Conservation (phyloP, 2,329 filamentous ascomycete species). For the Monosporascus ibericus region DNA sequence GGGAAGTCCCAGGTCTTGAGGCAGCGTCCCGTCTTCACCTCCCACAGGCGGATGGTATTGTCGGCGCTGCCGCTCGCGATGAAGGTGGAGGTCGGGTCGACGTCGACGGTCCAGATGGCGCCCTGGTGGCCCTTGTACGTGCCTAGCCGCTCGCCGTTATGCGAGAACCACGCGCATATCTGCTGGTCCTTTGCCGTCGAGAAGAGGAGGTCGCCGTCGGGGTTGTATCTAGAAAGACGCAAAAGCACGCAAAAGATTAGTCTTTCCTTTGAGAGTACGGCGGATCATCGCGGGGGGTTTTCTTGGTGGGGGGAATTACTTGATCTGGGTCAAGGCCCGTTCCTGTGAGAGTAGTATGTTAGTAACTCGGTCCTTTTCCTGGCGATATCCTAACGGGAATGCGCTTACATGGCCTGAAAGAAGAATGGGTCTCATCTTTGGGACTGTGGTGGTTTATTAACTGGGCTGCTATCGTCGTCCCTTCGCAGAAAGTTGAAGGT, state of each 20-base stretch:
- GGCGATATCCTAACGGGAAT: neutral
- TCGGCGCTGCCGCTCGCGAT: conserved; percentile 94
- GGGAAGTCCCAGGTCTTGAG: conserved; percentile 98
- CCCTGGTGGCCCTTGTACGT: conserved; percentile 96
- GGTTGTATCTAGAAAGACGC: conserved; percentile 61
- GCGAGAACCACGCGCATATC: conserved; percentile 93
- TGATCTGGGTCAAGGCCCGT: conserved; percentile 91
- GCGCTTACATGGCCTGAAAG: conserved; percentile 75
- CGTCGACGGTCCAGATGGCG: conserved; percentile 97
- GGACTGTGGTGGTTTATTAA: conserved; percentile 17
- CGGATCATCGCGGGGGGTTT: conserved; percentile 3
- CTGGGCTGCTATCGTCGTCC: conserved; percentile 5
- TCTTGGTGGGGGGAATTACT: conserved; percentile 42
- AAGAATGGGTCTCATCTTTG: conserved; percentile 91
- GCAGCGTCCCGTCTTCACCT: conserved; percentile 84
- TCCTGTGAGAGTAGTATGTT: conserved; percentile 46
- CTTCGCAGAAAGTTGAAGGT: neutral
- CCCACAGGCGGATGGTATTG: conserved; percentile 97
- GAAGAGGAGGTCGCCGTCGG: conserved; percentile 95
- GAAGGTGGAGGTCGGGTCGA: conserved; percentile 85
- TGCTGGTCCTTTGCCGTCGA: conserved; percentile 94
- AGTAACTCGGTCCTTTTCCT: conserved; percentile 4
- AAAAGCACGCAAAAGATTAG: conserved; percentile 3
- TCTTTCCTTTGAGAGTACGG: too few species aligned
- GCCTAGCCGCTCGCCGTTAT: conserved; percentile 95